A percentile compares a stretch with the other conserved stretches of the same genome.
phyloP scores from a whole-genome alignment of 139 green algal genomes.

The Micromonas pusilla region DNA sequence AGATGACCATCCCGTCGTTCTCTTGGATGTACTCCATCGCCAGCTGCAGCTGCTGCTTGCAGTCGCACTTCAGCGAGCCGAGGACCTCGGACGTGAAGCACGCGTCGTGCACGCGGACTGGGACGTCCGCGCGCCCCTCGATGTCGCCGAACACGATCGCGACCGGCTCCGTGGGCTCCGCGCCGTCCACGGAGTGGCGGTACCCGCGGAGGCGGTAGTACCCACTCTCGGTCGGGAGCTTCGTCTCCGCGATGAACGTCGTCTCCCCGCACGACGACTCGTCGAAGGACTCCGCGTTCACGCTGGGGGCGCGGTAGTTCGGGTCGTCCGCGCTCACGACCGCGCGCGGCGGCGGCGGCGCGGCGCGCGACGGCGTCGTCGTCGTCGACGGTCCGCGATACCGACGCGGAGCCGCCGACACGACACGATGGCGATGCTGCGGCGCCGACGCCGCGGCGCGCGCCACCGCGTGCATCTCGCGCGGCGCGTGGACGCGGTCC shows the following conservation, averaged over 20 bases:
- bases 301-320: background rate
- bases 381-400: too few species aligned
- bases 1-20: conserved; percentile 75
- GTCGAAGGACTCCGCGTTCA: background rate
- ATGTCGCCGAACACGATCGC: conserved; percentile 72
- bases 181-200: conserved; percentile 63
- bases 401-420: too few species aligned
- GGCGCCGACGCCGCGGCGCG: too few species aligned
- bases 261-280: conserved; percentile 3
- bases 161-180: conserved; percentile 61
- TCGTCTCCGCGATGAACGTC: conserved; percentile 82
- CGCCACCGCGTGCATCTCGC: too few species aligned
- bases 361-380: too few species aligned
- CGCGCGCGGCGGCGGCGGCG: too few species aligned
- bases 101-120: conserved; percentile 85
- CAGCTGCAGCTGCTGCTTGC: conserved; percentile 80
- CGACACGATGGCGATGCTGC: too few species aligned
- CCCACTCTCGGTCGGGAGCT: conserved; percentile 75
- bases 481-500: too few species aligned
- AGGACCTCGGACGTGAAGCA: conserved; percentile 94
- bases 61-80: conserved; percentile 91
- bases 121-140: conserved; percentile 66
- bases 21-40: conserved; percentile 73
- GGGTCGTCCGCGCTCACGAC: background rate
- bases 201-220: conserved; percentile 81